phyloP scores from a whole-genome alignment of 805 yeast species.

The Dipodascus geniculatus region DNA sequence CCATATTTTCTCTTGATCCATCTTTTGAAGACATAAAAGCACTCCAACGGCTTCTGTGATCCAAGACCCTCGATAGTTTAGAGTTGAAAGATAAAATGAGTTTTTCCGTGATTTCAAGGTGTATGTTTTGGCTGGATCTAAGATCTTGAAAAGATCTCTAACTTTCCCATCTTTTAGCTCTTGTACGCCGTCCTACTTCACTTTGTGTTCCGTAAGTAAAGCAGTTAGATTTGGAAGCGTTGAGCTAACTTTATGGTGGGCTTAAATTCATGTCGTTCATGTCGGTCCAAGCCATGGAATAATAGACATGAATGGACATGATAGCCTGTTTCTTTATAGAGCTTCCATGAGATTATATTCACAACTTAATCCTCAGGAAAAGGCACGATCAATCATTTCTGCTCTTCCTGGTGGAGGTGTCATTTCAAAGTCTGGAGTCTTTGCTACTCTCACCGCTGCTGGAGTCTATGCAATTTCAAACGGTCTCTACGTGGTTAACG shows the following conservation, averaged over 20 bases:
- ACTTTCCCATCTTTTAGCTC: background rate
- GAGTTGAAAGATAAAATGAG: too few species aligned
- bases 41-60: too few species aligned
- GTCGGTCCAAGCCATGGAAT: too few species aligned
- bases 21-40: too few species aligned
- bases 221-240: background rate
- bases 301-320: too few species aligned
- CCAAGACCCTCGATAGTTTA: too few species aligned
- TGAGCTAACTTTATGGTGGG: background rate
- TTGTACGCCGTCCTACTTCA: background rate
- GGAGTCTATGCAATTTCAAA: slow-evolving; percentile 88
- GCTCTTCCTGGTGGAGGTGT: slow-evolving; percentile 87
- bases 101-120: too few species aligned
- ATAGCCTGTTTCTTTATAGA: too few species aligned
- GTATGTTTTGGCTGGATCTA: background rate
- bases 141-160: too few species aligned
- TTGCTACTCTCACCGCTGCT: slow-evolving; percentile 93
- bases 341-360: slow-evolving; percentile 11
- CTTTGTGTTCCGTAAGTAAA: background rate
- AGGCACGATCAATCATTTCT: slow-evolving; percentile 81
- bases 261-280: background rate
- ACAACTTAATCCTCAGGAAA: slow-evolving; percentile 66
- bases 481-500: slow-evolving; percentile 86
- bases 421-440: slow-evolving; percentile 84
- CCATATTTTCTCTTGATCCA: too few species aligned